Evolutionary conservation across 208 protist genomes (phyloP).

Genomic region (Phytomonas francai): DNA sequence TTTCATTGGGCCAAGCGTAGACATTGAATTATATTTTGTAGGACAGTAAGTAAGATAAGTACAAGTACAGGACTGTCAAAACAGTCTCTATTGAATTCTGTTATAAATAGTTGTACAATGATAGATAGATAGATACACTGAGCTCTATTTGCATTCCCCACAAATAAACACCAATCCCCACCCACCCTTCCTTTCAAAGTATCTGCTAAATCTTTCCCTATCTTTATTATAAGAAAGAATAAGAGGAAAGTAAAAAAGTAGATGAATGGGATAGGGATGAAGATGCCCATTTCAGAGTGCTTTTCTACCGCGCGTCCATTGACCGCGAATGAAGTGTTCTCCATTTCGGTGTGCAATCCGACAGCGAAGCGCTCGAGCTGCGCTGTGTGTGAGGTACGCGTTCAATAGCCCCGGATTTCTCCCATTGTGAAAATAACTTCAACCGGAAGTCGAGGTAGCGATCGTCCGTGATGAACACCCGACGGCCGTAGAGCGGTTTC

Average conservation of each 20-base stretch:
- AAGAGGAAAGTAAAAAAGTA: neutral
- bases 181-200: neutral
- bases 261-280: neutral
- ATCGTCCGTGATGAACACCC: conserved; percentile 81
- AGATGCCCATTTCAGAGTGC: neutral
- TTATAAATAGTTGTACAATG: neutral
- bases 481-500: conserved; percentile 31
- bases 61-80: neutral
- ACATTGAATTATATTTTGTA: neutral
- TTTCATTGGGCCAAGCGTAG: neutral
- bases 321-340: conserved; percentile 14
- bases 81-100: neutral
- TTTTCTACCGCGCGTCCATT: neutral
- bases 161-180: neutral
- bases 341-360: conserved; percentile 61
- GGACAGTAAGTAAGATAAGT: neutral
- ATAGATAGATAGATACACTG: neutral
- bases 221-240: neutral
- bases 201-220: neutral
- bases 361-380: conserved; percentile 56
- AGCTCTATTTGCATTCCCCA: neutral
- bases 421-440: conserved; percentile 47
- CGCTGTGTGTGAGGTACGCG: conserved; percentile 22
- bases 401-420: conserved; percentile 39
- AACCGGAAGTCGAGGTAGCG: conserved; percentile 43